Evolutionary conservation across 106 monocot genomes (phyloP), one percentile per base, ranked within the genome.

Genomic region (Alisma plantagoaquatica): DNA sequence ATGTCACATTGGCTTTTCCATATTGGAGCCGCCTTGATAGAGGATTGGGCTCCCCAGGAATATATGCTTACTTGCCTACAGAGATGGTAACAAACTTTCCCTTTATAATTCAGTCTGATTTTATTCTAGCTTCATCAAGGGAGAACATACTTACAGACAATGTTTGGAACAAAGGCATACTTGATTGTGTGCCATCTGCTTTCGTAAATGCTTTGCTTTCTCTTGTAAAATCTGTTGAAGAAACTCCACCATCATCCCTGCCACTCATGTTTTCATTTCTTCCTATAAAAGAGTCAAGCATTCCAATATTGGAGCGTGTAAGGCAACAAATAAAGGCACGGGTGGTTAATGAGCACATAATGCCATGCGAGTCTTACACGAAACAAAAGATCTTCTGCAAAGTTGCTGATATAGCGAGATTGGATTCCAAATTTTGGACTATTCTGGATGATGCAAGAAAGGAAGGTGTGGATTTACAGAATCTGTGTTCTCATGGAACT

Each of bases 41-140:
- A 23, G 69, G 82, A 31, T 35, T 44, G 22, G 31, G 23, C 17
- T 29, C 33, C 10, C 47, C 77, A 27, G 73, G 77, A 10, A 27
- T 82, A 0, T 82, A 66, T 57, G 70, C 73, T 4, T 82, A 73
- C 50, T 43, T 82, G 8, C 82, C 82, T 2, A 77, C 82, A 7
- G 77, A 73, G 62, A 77, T 82, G 77, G 60, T 57, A 0, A 83
- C 82, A 1, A 29, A 29, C 31, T 78, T 78, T 26, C 45, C 45
- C 3, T 46, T 46, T 18, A 46, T 46, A 46, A 46, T 46, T 51
- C 81, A 81, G 48, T 71, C 81, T 5, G 81, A 81, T 33, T 81
- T 81, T 33, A 46, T 81, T n/a, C 71, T 76, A 0, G 31, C 54
- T 16, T 71, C 80, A 15, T 75, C 80, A 9, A 56, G 80, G 15